Evolutionary conservation across 441 rosid species (phyloP), one percentile per base, ranked within the genome.

Genomic region (Mallotus japonicus): DNA sequence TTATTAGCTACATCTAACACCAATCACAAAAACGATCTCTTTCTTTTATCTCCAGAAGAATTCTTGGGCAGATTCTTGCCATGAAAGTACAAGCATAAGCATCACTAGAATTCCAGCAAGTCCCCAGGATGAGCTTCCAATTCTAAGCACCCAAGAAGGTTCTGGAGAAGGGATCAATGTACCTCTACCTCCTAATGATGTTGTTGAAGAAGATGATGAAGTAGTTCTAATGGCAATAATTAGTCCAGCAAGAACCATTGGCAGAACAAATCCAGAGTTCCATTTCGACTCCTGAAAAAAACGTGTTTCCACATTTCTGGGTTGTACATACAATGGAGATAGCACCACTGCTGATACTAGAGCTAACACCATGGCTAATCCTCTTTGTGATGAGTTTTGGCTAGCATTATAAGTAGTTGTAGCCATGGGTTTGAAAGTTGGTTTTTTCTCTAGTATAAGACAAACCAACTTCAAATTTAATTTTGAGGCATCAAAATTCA

Each of bases 121-220:
- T 59, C 88, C 88, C 92, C 87, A 87, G 8, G 90, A 80, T 0
- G 90, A 87, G 22, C 82, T 75, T 73, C 90, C 92, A 37, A 85
- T 84, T 72, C 89, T 79, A 8, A 84, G 83, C 73, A 87, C 85
- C 89, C 83, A 83, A 0, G 88, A 83, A 6, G 88, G 84, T 73
- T 88, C 87, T 1, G 85, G 73, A 49, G 82, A 76, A 37, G 80
- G 84, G 14, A 80, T 47, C 14, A 76, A 7, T 4, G 84, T 77
- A 47, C 47, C 78, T 72, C 76, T 32, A 61, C 44, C 76, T 46
- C 69, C 57, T 15, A 79, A 57, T 5, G 46, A 22, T 7, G 12
- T 3, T 8, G 73, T 55, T 2, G 74, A 68, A 22, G 83, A 74
- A 13, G 80, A 67, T 0, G 80, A 73, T 0, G 85, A 83, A 28